These are phyloP conservation scores for Pholiota microspora DNA, from an alignment of 768 basidiomycete genomes.

Conservation along the genomic window DNA sequence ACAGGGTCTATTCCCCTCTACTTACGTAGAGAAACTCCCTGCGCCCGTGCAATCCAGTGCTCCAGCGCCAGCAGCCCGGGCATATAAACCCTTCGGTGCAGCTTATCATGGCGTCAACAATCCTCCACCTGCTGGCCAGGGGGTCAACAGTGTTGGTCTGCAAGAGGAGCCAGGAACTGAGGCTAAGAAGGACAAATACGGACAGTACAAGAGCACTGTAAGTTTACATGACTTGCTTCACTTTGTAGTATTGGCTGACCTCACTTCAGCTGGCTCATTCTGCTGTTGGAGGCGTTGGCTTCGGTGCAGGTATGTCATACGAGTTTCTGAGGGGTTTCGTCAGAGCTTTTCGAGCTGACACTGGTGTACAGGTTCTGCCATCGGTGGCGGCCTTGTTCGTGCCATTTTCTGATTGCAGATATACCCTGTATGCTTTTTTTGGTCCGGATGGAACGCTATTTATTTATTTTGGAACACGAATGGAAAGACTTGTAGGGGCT, in stretches of 20 bases:
- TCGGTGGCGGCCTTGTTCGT: slow-evolving; percentile 19
- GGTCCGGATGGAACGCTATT: neutral
- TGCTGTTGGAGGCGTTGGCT: slow-evolving; percentile 71
- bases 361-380: slow-evolving; percentile 15
- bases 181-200: slow-evolving; percentile 60
- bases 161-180: slow-evolving; percentile 39
- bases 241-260: neutral
- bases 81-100: slow-evolving; percentile 45
- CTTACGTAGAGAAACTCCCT: slow-evolving; percentile 59
- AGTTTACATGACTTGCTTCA: slow-evolving; percentile 9
- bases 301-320: slow-evolving; percentile 61
- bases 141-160: slow-evolving; percentile 41
- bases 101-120: slow-evolving; percentile 37
- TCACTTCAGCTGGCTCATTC: slow-evolving; percentile 49
- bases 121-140: slow-evolving; percentile 35
- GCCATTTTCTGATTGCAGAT: slow-evolving; percentile 16
- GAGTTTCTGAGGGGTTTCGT: neutral
- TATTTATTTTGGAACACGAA: too few species aligned
- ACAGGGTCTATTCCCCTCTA: slow-evolving; percentile 77
- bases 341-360: neutral
- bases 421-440: neutral
- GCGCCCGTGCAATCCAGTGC: slow-evolving; percentile 13
- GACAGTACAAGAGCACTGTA: slow-evolving; percentile 58
- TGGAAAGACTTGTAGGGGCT: too few species aligned
- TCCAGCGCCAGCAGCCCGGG: slow-evolving; percentile 23